Evolutionary conservation across 495 filamentous ascomycete species (phyloP).

Genomic region (Tuber umbilicatum): DNA sequence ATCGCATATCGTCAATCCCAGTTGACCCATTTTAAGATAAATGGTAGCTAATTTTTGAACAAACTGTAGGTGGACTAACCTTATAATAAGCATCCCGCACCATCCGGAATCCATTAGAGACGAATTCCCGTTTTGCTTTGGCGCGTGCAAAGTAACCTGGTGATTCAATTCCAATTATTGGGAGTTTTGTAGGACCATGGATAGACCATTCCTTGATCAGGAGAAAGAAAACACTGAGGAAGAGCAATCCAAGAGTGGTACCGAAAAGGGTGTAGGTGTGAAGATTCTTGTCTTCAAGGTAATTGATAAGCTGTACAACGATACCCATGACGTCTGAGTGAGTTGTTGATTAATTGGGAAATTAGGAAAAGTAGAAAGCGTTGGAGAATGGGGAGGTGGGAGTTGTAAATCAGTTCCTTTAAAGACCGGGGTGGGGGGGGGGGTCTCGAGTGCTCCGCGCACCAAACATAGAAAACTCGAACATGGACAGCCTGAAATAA

Average conservation of each 20-base stretch:
- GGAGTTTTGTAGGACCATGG: no score
- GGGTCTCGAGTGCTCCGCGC: no score
- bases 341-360: background rate
- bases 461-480: no score
- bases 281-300: background rate
- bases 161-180: no score
- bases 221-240: background rate
- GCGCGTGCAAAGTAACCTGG: background rate
- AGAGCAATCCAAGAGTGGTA: background rate
- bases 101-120: background rate
- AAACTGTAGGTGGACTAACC: no score
- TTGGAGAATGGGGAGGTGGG: no score
- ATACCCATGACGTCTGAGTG: background rate
- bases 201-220: no score
- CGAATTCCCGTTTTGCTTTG: background rate
- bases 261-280: background rate
- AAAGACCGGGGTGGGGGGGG: no score
- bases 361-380: background rate
- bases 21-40: background rate
- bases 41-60: no score
- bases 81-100: background rate
- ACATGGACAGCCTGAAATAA: no score
- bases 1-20: background rate
- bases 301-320: background rate
- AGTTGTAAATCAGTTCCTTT: no score